phyloP scores from a whole-genome alignment of 2,329 filamentous ascomycete genomes.

The Pseudopyrenochaeta lycopersici region DNA sequence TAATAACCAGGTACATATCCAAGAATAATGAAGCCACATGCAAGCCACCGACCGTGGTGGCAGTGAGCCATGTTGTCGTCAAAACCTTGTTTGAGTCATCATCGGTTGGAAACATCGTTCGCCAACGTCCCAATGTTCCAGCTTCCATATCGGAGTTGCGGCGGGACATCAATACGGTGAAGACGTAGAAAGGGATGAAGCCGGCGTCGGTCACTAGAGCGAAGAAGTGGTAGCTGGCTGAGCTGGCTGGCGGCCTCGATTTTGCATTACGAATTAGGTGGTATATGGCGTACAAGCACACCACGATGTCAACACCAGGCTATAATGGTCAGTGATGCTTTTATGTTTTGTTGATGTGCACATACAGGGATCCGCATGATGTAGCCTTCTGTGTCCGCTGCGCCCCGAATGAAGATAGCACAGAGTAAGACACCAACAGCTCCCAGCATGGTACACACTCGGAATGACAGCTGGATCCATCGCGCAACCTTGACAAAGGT shows the following conservation, averaged over 20 bases:
- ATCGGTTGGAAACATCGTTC: conserved; percentile 70
- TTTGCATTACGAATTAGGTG: conserved; percentile 77
- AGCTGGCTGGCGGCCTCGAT: conserved; percentile 77
- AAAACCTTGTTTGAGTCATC: conserved; percentile 67
- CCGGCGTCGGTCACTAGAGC: conserved; percentile 76
- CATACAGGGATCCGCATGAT: conserved; percentile 79
- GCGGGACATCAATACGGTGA: conserved; percentile 64
- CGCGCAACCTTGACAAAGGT: conserved; percentile 74
- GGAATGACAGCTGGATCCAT: conserved; percentile 72
- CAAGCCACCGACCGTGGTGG: conserved; percentile 70
- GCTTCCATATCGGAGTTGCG: conserved; percentile 60
- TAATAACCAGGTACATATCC: conserved; percentile 76
- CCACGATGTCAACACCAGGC: conserved; percentile 78
- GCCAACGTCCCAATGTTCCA: conserved; percentile 67
- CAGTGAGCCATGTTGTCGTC: conserved; percentile 72
- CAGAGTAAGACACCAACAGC: conserved; percentile 77
- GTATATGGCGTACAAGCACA: conserved; percentile 80
- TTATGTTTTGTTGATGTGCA: conserved; percentile 10
- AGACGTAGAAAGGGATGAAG: conserved; percentile 70
- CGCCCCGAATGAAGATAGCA: conserved; percentile 77
- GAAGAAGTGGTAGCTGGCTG: conserved; percentile 90
- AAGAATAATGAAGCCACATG: conserved; percentile 76
- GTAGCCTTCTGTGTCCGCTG: conserved; percentile 73
- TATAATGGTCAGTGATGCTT: conserved; percentile 49
- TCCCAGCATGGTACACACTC: conserved; percentile 72